Evolutionary conservation across 179 eudicot genomes (phyloP).

Genomic region (Camellia oleifera): DNA sequence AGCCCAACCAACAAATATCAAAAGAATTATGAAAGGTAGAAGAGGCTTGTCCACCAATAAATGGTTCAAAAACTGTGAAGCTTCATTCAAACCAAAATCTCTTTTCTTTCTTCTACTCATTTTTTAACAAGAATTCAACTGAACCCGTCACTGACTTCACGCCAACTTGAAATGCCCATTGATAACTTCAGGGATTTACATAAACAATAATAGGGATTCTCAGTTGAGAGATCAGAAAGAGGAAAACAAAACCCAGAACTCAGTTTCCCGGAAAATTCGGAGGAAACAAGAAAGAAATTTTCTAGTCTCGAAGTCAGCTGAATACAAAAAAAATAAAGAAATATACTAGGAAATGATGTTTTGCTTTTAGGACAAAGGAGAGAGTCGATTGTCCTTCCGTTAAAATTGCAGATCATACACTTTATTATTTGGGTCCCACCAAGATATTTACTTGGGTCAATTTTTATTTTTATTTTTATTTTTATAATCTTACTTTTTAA

Average conservation of each 20-base stretch:
- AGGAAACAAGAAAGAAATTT: background rate
- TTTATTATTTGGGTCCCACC: too few relatives aligned
- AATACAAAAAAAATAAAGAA: too few relatives aligned
- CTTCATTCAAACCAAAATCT: conserved; percentile 25
- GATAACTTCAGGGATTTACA: background rate
- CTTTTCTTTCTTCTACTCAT: conserved; percentile 26
- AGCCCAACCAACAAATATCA: conserved; percentile 60
- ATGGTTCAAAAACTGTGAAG: conserved; percentile 46
- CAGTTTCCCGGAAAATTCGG: background rate
- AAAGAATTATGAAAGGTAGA: conserved; percentile 48
- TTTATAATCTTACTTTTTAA: too few relatives aligned
- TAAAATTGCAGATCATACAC: too few relatives aligned
- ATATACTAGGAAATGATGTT: too few relatives aligned
- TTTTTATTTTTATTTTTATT: too few relatives aligned
- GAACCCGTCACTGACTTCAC: conserved; percentile 3
- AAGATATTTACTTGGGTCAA: too few relatives aligned
- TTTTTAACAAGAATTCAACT: background rate
- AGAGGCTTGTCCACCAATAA: conserved; percentile 52
- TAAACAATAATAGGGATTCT: background rate
- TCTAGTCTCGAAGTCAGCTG: too few relatives aligned
- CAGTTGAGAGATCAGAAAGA: conserved; percentile 11
- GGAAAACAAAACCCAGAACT: background rate
- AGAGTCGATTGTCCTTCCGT: too few relatives aligned
- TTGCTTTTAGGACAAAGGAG: too few relatives aligned
- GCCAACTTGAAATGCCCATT: background rate